These are phyloP conservation scores for Termitomyces sp. DNA, from an alignment of 768 basidiomycete genomes.

Conservation along the genomic window DNA sequence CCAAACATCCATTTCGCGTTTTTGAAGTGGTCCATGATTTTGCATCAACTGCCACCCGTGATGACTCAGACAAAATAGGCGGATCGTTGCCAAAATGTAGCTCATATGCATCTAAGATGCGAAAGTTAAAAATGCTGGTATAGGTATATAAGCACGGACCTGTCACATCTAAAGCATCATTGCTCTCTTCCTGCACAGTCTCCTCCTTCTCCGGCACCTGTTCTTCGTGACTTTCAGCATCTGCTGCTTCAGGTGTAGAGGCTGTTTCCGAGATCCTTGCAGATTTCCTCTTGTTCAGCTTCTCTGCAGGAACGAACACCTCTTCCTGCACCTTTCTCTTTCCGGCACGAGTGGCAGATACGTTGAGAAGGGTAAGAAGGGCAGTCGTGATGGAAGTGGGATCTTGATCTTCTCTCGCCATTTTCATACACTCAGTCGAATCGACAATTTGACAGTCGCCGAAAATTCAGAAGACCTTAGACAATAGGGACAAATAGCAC, in stretches of 20 bases:
- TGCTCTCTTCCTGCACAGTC: conserved; percentile 16
- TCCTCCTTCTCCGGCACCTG: conserved; percentile 11
- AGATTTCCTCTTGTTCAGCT: conserved; percentile 65
- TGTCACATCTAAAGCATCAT: conserved; percentile 20
- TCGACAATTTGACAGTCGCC: not conserved
- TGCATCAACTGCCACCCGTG: conserved; percentile 47
- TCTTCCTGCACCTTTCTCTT: conserved; percentile 46
- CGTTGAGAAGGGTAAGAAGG: conserved; percentile 84
- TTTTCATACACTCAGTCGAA: not conserved
- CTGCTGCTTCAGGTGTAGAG: conserved; percentile 1
- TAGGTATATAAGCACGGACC: conserved; percentile 16
- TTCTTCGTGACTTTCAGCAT: conserved; percentile 6
- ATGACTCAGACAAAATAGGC: conserved; percentile 39
- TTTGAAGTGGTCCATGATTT: conserved; percentile 50
- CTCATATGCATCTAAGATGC: conserved; percentile 51
- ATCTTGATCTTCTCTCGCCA: conserved; percentile 8
- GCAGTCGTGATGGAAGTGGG: conserved; percentile 62
- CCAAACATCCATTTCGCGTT: conserved; percentile 52
- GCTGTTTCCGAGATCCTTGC: conserved; percentile 26
- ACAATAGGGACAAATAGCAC: conserved; percentile 22
- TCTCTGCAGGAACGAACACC: conserved; percentile 42
- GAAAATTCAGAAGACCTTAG: conserved; percentile 19
- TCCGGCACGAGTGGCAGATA: conserved; percentile 70
- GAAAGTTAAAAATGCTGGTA: not conserved
- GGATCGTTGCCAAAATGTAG: conserved; percentile 68